Evolutionary conservation across 148 eudicot species (phyloP).

Genomic region (Cornus controversa): DNA sequence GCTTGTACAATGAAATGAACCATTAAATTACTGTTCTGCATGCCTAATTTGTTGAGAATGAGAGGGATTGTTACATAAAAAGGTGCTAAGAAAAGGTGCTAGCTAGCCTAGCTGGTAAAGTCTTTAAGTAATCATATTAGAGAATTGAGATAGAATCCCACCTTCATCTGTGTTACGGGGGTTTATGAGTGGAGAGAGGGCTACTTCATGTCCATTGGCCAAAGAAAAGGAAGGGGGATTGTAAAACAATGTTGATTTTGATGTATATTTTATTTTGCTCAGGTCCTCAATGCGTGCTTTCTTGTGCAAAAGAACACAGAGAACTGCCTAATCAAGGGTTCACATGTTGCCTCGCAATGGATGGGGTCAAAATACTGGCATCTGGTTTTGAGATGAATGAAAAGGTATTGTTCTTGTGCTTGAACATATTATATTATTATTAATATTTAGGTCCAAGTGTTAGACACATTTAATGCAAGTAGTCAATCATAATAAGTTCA

Average conservation of each 20-base stretch:
- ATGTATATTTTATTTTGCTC: slow-evolving; percentile 17
- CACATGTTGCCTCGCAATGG: slow-evolving; percentile 96
- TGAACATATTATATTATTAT: too few relatives aligned
- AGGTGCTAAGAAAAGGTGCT: too few relatives aligned
- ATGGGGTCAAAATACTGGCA: slow-evolving; percentile 84
- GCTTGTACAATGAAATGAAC: background rate
- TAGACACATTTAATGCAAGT: too few relatives aligned
- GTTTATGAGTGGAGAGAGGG: too few relatives aligned
- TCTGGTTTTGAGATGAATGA: slow-evolving; percentile 81
- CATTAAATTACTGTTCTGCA: background rate
- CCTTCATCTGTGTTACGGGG: too few relatives aligned
- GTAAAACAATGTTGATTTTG: background rate
- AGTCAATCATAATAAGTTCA: too few relatives aligned
- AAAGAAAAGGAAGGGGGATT: background rate
- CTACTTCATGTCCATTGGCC: too few relatives aligned
- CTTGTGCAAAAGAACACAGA: slow-evolving; percentile 89
- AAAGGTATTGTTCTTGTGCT: slow-evolving; percentile 50
- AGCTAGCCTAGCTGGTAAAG: too few relatives aligned
- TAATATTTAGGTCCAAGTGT: too few relatives aligned
- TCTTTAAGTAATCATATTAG: too few relatives aligned
- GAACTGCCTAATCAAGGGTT: slow-evolving; percentile 75
- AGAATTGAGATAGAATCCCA: too few relatives aligned
- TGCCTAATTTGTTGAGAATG: background rate
- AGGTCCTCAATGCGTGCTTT: slow-evolving; percentile 96
- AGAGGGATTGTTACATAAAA: background rate